These are phyloP conservation scores for Pisolithus albus DNA, from an alignment of 768 basidiomycete species.

Conservation along the genomic window DNA sequence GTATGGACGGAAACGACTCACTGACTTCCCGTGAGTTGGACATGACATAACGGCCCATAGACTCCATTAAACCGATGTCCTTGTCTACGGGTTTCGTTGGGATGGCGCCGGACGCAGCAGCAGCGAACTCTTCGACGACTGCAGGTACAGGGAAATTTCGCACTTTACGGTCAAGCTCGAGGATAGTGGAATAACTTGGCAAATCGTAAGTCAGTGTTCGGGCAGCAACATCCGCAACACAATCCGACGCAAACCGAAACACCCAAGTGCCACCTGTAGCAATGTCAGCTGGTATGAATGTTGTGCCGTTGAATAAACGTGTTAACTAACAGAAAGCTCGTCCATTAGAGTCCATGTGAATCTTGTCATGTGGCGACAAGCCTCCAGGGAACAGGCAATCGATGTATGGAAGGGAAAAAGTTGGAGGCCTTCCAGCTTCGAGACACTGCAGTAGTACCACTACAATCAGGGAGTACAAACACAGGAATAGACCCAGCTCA, in stretches of 20 bases:
- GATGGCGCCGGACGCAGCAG: slow-evolving; percentile 25
- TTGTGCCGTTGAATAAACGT: slow-evolving; percentile 1
- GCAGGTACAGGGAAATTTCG: slow-evolving; percentile 58
- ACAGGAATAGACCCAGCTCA: slow-evolving; percentile 9
- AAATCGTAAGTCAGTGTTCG: slow-evolving; percentile 58
- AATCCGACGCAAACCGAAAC: slow-evolving; percentile 58
- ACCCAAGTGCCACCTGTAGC: slow-evolving; percentile 51
- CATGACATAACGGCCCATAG: slow-evolving; percentile 35
- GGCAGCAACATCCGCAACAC: slow-evolving; percentile 55
- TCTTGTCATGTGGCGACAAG: slow-evolving; percentile 5
- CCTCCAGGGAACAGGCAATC: slow-evolving; percentile 56
- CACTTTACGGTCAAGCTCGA: slow-evolving; percentile 66
- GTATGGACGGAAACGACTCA: slow-evolving; percentile 16
- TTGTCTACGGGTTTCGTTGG: slow-evolving; percentile 9
- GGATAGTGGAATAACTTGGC: slow-evolving; percentile 56
- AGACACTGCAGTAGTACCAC: slow-evolving; percentile 41
- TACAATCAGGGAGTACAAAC: slow-evolving; percentile 7
- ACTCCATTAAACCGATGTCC: slow-evolving; percentile 14
- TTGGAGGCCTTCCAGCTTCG: slow-evolving; percentile 63
- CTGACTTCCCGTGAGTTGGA: slow-evolving; percentile 30
- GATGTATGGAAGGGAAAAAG: slow-evolving; percentile 56
- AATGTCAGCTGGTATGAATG: background rate
- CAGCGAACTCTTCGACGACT: slow-evolving; percentile 31
- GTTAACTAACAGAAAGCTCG: slow-evolving; percentile 20
- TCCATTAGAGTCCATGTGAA: slow-evolving; percentile 14